Evolutionary conservation across 2,329 filamentous ascomycete species (phyloP), one percentile per base, ranked within the genome.

Genomic region (Penicillium digitatum): DNA sequence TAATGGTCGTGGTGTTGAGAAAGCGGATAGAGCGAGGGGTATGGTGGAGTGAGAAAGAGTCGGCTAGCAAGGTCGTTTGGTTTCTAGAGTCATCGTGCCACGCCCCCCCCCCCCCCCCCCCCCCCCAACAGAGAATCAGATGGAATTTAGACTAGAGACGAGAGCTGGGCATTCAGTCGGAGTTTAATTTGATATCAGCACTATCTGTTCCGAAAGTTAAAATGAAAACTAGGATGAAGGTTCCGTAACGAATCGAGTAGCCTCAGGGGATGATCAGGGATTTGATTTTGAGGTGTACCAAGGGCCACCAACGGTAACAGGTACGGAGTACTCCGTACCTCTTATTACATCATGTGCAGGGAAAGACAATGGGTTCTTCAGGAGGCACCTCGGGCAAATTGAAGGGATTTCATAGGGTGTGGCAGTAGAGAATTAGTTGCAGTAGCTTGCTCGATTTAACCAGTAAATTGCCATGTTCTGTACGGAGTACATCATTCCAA

Each of bases 11-110:
- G 44, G 24, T 2, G 54, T 62, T 38, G 44, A 59, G 27, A 61
- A 61, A 7, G 44, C 64, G 24, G 49, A 57, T 38, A 34, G 27
- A n/a, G 62, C 56, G 29, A 49, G 31, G 44, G 46, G 60, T 46
- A 64, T 64, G 60, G 60, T 53, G 27, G 55, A 40, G 3, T 60
- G n/a, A n/a, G n/a, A n/a, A n/a, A n/a, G n/a, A n/a, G n/a, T n/a
- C n/a, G n/a, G n/a, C n/a, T n/a, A n/a, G n/a, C n/a, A n/a, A n/a
- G n/a, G n/a, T n/a, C n/a, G n/a, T n/a, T n/a, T n/a, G n/a, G n/a
- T n/a, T n/a, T n/a, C n/a, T n/a, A n/a, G n/a, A n/a, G n/a, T n/a
- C n/a, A n/a, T n/a, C n/a, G n/a, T n/a, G n/a, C n/a, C n/a, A n/a
- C n/a, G n/a, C n/a, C n/a, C n/a, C n/a, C n/a, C n/a, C n/a, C n/a